Percentiles rank a stretch among this genome's conserved stretches.
These are phyloP conservation scores for Pharnaceum exiguum DNA, from an alignment of 148 eudicot species.

Conservation along the genomic window DNA sequence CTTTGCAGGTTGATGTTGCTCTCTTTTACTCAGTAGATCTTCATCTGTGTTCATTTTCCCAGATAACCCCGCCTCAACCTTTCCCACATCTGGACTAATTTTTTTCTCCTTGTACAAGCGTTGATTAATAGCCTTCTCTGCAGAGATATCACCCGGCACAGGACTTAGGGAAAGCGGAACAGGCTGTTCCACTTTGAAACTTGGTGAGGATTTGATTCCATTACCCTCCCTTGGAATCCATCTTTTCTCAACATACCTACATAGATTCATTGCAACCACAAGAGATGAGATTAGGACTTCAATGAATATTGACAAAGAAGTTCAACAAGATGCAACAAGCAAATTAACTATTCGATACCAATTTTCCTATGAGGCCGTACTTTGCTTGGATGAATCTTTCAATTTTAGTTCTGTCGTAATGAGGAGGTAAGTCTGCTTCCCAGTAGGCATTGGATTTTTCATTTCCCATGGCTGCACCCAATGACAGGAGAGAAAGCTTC, in stretches of 20 bases:
- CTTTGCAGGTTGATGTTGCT: slow-evolving; percentile 12
- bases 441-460: slow-evolving; percentile 56
- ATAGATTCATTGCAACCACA: not conserved
- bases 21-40: not conserved
- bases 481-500: not conserved
- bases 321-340: not conserved
- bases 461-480: slow-evolving; percentile 60
- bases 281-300: not conserved
- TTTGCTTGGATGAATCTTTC: slow-evolving; percentile 57
- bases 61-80: slow-evolving; percentile 7
- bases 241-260: slow-evolving; percentile 54
- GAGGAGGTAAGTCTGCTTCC: slow-evolving; percentile 61
- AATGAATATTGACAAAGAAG: not conserved
- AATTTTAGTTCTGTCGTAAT: slow-evolving; percentile 36
- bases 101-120: slow-evolving; percentile 18
- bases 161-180: slow-evolving; percentile 17
- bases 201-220: slow-evolving; percentile 14
- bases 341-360: slow-evolving; percentile 9
- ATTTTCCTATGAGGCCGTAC: slow-evolving; percentile 33
- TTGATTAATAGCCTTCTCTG: slow-evolving; percentile 19
- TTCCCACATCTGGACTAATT: slow-evolving; percentile 9
- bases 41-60: slow-evolving; percentile 5
- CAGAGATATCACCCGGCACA: slow-evolving; percentile 12
- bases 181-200: slow-evolving; percentile 16
- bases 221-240: slow-evolving; percentile 52